Percentiles rank a stretch among this genome's conserved stretches.
phyloP scores from a whole-genome alignment of 1,284 basidiomycete species.

The Microstroma glucosiphilum region DNA sequence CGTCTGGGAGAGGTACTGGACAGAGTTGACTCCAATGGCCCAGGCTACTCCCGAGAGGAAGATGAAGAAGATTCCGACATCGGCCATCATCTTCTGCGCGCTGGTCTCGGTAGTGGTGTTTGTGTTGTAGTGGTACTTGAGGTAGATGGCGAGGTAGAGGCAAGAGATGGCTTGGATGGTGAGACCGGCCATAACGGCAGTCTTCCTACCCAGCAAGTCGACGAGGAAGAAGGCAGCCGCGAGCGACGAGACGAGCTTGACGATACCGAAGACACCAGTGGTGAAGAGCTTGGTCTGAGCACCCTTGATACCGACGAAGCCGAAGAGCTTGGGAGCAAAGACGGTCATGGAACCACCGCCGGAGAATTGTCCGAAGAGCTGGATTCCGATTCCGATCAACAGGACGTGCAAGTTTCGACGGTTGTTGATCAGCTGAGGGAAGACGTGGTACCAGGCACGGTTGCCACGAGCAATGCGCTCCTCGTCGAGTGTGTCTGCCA shows the following conservation, averaged over 20 bases:
- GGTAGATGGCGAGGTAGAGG: conserved; percentile 30
- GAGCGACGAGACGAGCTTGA: conserved; percentile 34
- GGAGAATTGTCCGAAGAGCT: conserved; percentile 31
- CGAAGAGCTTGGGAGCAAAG: conserved; percentile 32
- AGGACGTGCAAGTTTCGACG: conserved; percentile 29
- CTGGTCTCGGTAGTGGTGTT: conserved; percentile 25
- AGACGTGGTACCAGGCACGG: not conserved
- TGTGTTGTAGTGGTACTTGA: conserved; percentile 22
- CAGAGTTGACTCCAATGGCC: conserved; percentile 34
- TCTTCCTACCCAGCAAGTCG: conserved; percentile 30
- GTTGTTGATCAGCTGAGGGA: conserved; percentile 14
- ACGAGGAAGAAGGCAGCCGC: conserved; percentile 33
- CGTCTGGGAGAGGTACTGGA: conserved; percentile 29
- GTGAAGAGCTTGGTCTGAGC: conserved; percentile 26
- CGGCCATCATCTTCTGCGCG: conserved; percentile 14
- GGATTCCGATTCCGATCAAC: conserved; percentile 28
- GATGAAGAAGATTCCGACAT: conserved; percentile 31
- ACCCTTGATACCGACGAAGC: conserved; percentile 25
- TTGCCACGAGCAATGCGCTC: conserved; percentile 16
- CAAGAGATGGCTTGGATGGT: conserved; percentile 22
- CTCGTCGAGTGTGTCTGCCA: conserved; percentile 24
- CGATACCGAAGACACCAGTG: conserved; percentile 31
- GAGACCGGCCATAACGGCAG: conserved; percentile 25
- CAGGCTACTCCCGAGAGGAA: conserved; percentile 30
- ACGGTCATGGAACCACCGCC: conserved; percentile 26